Percentiles rank a stretch among this genome's conserved stretches.
Evolutionary conservation across 2,329 filamentous ascomycete genomes (phyloP).

Genomic region (Scolecobasidium constrictum): DNA sequence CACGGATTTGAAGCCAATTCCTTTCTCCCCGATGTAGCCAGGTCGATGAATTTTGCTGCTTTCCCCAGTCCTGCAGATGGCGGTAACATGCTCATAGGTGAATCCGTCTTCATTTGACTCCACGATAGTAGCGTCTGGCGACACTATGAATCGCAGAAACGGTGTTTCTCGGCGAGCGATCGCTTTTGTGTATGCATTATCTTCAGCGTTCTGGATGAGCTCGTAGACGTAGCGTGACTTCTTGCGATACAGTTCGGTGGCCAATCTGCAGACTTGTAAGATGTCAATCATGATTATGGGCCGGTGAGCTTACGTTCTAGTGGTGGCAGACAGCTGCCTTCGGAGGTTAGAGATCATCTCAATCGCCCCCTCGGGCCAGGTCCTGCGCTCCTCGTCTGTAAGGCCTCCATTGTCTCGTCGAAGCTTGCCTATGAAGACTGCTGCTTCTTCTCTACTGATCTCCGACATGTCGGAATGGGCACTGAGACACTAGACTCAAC

Average conservation of each 20-base stretch:
- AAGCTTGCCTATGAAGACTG: conserved; percentile 8
- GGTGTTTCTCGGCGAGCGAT: neutral
- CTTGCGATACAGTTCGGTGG: conserved; percentile 17
- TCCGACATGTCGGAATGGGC: no score
- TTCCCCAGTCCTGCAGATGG: conserved; percentile 26
- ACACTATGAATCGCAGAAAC: conserved; percentile 17
- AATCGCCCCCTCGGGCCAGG: conserved; percentile 1
- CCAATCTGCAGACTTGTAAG: conserved; percentile 12
- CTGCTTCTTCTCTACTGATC: neutral
- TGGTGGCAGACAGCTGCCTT: conserved; percentile 8
- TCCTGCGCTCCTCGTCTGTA: conserved; percentile 3
- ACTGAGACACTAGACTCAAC: no score
- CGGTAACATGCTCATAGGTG: conserved; percentile 20
- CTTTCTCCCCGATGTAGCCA: conserved; percentile 25
- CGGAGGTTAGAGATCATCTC: conserved; percentile 4
- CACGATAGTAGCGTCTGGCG: conserved; percentile 25
- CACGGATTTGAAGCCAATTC: conserved; percentile 27
- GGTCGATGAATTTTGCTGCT: conserved; percentile 23
- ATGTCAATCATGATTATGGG: no score
- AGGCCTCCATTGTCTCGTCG: conserved; percentile 10
- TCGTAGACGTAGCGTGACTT: conserved; percentile 19
- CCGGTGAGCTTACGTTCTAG: conserved; percentile 7
- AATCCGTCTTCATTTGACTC: conserved; percentile 36
- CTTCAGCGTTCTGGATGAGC: conserved; percentile 33
- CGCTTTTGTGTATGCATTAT: conserved; percentile 20